Evolutionary conservation across 129 eudicot species (phyloP).

Genomic region (Apium graveolens): DNA sequence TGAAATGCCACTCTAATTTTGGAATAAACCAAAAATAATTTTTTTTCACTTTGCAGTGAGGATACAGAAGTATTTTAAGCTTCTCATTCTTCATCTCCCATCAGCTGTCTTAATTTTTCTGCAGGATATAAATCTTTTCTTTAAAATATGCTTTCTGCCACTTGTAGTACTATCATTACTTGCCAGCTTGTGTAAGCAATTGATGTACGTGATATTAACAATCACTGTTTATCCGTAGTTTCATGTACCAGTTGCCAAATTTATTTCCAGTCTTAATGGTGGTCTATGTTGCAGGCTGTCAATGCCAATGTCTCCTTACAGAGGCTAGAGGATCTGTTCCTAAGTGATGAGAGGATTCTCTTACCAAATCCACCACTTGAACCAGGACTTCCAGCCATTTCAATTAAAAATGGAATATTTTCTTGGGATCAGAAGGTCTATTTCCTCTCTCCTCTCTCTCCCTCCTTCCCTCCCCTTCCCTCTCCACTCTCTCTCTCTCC

Average conservation of each 20-base stretch:
- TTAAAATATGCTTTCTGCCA: not conserved
- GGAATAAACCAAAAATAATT: no score
- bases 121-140: not conserved
- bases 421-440: constrained; percentile 82
- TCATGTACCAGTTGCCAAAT: not conserved
- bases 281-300: constrained; percentile 54
- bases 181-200: not conserved
- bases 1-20: no score
- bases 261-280: not conserved
- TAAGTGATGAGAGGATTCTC: constrained; percentile 71
- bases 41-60: no score
- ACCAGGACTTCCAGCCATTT: constrained; percentile 67
- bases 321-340: constrained; percentile 72
- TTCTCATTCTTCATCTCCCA: not conserved
- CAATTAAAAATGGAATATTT: constrained; percentile 76
- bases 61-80: not conserved
- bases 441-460: no score
- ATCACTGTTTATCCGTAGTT: not conserved
- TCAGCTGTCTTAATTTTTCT: not conserved
- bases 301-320: constrained; percentile 82
- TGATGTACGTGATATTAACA: not conserved
- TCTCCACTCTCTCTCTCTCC: no score
- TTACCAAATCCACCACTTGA: constrained; percentile 71
- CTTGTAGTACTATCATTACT: not conserved
- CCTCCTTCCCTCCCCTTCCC: no score